phyloP scores from a whole-genome alignment of 345 rosid genomes.

The Sonneratia alba region DNA sequence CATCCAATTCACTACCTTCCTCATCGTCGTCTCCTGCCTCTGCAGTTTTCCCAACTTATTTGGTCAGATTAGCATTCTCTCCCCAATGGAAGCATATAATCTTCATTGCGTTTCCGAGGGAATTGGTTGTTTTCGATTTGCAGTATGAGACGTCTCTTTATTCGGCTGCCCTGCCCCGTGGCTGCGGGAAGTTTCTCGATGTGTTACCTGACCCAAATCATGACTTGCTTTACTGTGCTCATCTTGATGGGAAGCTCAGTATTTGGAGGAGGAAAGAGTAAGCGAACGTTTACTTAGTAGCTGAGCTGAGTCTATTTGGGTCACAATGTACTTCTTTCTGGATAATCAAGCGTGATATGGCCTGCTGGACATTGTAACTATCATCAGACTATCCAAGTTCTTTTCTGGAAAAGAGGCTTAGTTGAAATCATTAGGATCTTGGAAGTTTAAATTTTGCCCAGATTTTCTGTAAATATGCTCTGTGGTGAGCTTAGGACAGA shows the following conservation, averaged over 20 bases:
- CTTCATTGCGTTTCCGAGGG: constrained; percentile 80
- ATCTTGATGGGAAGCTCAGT: constrained; percentile 85
- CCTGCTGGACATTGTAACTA: neutral
- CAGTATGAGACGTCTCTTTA: constrained; percentile 64
- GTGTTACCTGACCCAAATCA: constrained; percentile 73
- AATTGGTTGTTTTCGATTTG: constrained; percentile 79
- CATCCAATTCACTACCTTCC: constrained; percentile 21
- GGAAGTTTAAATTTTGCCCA: neutral
- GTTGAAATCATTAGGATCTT: neutral
- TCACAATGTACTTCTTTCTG: neutral
- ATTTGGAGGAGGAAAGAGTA: constrained; percentile 92
- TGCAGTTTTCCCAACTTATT: constrained; percentile 56
- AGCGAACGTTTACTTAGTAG: constrained; percentile 9
- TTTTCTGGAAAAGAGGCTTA: neutral
- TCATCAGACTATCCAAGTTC: neutral
- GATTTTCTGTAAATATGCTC: neutral
- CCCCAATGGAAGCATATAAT: constrained; percentile 72
- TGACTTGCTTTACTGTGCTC: constrained; percentile 78
- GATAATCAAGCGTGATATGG: neutral
- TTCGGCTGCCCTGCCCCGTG: constrained; percentile 61
- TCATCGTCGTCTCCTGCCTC: constrained; percentile 59
- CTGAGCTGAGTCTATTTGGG: neutral
- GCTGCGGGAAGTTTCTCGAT: constrained; percentile 80
- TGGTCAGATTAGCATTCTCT: constrained; percentile 65
- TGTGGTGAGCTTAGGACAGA: neutral